Percentiles rank a stretch among this genome's conserved stretches.
These are phyloP conservation scores for Leccinum variicolor DNA, from an alignment of 768 basidiomycete species.

Conservation along the genomic window DNA sequence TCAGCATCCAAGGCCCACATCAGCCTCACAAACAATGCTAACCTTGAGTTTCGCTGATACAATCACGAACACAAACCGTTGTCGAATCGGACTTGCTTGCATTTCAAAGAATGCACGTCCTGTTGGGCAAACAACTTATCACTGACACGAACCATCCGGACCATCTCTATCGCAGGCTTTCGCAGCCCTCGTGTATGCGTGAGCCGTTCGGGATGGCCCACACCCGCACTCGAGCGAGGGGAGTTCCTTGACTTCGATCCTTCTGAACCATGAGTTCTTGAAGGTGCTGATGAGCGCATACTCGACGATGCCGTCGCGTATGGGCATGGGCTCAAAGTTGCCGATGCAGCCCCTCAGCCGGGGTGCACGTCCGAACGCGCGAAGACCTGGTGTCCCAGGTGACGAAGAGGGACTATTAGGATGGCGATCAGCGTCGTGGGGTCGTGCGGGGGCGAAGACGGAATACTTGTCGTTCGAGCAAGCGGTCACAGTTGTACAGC, in stretches of 20 bases:
- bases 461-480: slow-evolving; percentile 81
- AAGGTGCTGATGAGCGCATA: slow-evolving; percentile 93
- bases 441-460: slow-evolving; percentile 34
- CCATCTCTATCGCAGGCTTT: slow-evolving; percentile 70
- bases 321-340: slow-evolving; percentile 74
- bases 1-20: background rate
- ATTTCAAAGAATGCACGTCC: slow-evolving; percentile 54
- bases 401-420: slow-evolving; percentile 68
- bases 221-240: slow-evolving; percentile 84
- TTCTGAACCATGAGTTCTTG: slow-evolving; percentile 80
- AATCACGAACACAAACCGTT: slow-evolving; percentile 52
- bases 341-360: slow-evolving; percentile 93
- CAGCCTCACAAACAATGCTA: slow-evolving; percentile 10
- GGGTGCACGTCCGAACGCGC: slow-evolving; percentile 57
- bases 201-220: slow-evolving; percentile 91
- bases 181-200: slow-evolving; percentile 72
- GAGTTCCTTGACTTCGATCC: slow-evolving; percentile 75
- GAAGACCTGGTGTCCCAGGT: slow-evolving; percentile 85
- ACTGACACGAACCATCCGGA: slow-evolving; percentile 67
- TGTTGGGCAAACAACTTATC: slow-evolving; percentile 81
- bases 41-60: slow-evolving; percentile 61
- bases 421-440: slow-evolving; percentile 2
- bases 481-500: slow-evolving; percentile 46
- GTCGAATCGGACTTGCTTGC: slow-evolving; percentile 25
- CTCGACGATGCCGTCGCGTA: slow-evolving; percentile 77